Base-by-base conservation (phyloP, 2,329 filamentous ascomycete species). In the Leptographium radiaticola region DNA sequence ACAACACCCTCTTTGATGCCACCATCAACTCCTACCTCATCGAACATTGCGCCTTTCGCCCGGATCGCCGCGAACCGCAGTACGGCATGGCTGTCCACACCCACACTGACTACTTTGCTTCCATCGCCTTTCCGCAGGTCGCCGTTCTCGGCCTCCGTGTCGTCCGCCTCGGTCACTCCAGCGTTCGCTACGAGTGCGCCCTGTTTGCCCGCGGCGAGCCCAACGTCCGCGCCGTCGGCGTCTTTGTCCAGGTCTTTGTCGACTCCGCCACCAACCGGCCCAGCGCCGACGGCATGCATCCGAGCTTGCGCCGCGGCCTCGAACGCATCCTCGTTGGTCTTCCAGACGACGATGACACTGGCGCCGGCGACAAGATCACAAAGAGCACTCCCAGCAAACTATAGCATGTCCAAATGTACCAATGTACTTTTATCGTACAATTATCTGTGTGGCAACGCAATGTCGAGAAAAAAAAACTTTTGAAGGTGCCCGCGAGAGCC, bases 1-100 rank as follows among this genome's bases (percentile, higher is more conserved):
- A 95, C 69, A 87, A 87, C 62, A 84, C 86, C 58, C 76, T 94
- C 76, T 83, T 95, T 67, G 91, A 97, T 71, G 90, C 87, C 1
- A 80, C 95, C 55, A 82, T 95, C 65, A 97, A 96, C 68, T 78
- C 84, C 49, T 97, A 93, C 67, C 79, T 97, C 18, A 89, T 95
- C 57, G 75, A 84, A 51, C 75, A 87, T 62, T 94, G 88, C 67
- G 78, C 78, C 13, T 79, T 94, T 52, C 70, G 85, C 59, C 90
- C 88, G 6, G 77, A 79, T 10, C 77, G 76, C 6, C 78, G 76
- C 6, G 86, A 85, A 3, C 65, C 78, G 3, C 83, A 90, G 61
- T 87, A 93, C 59, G 88, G 86, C 25, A 77, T 97, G 31, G 89
- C 93, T 49, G 90, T 90, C 1, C 87, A 89, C 63, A 86, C 87